A percentile compares a stretch with the other conserved stretches of the same genome.
Conservation (phyloP, 2,329 filamentous ascomycete species). For the Fusarium caatingaense region DNA sequence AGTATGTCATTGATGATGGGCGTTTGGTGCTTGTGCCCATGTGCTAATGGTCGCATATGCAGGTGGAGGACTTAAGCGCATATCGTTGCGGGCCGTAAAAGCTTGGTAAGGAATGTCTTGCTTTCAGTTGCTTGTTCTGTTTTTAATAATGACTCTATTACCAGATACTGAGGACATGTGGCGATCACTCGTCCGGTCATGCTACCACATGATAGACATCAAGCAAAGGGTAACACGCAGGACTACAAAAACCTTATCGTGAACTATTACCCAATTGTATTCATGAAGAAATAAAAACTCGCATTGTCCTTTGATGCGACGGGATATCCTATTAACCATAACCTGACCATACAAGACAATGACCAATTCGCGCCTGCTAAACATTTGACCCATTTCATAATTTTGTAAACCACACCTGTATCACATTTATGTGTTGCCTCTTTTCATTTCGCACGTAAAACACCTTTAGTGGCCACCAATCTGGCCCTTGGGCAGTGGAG, state of each 20-base stretch:
- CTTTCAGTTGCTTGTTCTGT: neutral
- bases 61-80: neutral
- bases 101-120: neutral
- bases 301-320: conserved; percentile 6
- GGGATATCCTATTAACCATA: conserved; percentile 21
- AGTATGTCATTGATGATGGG: neutral
- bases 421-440: neutral
- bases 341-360: neutral
- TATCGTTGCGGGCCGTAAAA: neutral
- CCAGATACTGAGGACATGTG: neutral
- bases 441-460: neutral
- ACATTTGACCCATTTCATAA: conserved; percentile 2
- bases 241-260: neutral
- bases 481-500: conserved; percentile 64
- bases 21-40: neutral
- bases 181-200: neutral
- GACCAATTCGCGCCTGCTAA: conserved; percentile 11
- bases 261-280: neutral
- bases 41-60: neutral
- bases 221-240: neutral
- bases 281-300: neutral
- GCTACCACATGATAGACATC: neutral
- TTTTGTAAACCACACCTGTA: neutral
- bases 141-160: neutral
- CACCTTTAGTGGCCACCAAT: conserved; percentile 45